These are phyloP conservation scores for Tuber borchii DNA, from an alignment of 495 filamentous ascomycete species.

Conservation along the genomic window DNA sequence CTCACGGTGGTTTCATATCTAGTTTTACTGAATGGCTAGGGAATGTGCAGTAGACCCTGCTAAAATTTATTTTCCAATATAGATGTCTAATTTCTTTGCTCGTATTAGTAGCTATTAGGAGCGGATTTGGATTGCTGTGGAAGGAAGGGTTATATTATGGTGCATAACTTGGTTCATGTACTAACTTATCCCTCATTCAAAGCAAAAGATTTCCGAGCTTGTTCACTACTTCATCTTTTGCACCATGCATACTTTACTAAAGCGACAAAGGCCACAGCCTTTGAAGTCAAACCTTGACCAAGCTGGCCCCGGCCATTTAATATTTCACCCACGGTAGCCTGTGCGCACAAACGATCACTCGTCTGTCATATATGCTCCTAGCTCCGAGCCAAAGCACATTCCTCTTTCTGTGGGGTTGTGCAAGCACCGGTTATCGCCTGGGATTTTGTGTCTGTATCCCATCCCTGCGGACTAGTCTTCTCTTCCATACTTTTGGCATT, in stretches of 20 bases:
- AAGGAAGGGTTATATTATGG: not conserved
- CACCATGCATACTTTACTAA: not conserved
- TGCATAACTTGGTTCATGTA: not conserved
- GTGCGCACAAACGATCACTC: not conserved
- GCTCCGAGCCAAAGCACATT: not conserved
- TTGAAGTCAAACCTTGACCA: not conserved
- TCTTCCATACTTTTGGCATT: not conserved
- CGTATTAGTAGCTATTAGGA: not conserved
- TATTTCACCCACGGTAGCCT: no score
- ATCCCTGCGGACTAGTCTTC: no score
- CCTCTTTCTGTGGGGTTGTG: not conserved
- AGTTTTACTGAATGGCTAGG: not conserved
- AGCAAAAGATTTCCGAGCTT: not conserved
- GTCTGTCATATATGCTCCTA: not conserved
- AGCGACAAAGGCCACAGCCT: no score
- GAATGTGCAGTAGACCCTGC: not conserved
- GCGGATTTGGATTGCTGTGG: not conserved
- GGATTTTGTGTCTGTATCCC: not conserved
- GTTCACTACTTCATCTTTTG: no score
- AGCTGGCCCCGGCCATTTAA: not conserved
- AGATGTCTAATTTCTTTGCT: not conserved
- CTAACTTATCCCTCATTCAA: not conserved
- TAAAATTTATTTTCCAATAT: not conserved
- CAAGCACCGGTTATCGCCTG: not conserved
- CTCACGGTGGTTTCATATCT: not conserved